These are phyloP conservation scores for Luffa aegyptiaca DNA, from an alignment of 306 rosid genomes.

Conservation along the genomic window DNA sequence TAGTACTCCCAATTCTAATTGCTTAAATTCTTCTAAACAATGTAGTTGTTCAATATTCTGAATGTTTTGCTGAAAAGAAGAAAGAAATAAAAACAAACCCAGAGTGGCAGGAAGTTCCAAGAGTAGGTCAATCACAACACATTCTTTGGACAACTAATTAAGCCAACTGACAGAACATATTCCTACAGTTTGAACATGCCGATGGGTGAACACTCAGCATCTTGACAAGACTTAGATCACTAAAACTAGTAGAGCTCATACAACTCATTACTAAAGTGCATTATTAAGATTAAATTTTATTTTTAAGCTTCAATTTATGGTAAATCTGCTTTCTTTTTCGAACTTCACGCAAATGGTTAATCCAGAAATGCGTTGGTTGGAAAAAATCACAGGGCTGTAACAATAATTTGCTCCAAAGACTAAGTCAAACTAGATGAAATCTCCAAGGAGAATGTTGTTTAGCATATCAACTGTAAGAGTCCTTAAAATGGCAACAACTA, in stretches of 20 bases:
- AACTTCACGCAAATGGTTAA: not conserved
- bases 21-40: not conserved
- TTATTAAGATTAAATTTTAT: not conserved
- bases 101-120: not conserved
- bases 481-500: not conserved
- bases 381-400: no score
- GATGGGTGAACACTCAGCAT: not conserved
- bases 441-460: not conserved
- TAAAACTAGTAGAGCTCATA: not conserved
- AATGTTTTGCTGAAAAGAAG: not conserved
- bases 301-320: not conserved
- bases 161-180: not conserved
- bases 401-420: not conserved
- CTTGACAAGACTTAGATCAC: not conserved
- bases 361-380: no score
- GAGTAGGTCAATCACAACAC: not conserved
- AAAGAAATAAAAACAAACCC: not conserved
- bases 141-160: not conserved
- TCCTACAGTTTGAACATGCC: not conserved
- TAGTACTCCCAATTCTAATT: not conserved
- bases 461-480: not conserved
- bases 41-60: not conserved
- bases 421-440: not conserved
- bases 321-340: not conserved
- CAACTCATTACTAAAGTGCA: not conserved